A percentile compares a stretch with the other conserved stretches of the same genome.
Conservation (phyloP, 2,329 filamentous ascomycete genomes). For the Pseudogymnoascus sp. region DNA sequence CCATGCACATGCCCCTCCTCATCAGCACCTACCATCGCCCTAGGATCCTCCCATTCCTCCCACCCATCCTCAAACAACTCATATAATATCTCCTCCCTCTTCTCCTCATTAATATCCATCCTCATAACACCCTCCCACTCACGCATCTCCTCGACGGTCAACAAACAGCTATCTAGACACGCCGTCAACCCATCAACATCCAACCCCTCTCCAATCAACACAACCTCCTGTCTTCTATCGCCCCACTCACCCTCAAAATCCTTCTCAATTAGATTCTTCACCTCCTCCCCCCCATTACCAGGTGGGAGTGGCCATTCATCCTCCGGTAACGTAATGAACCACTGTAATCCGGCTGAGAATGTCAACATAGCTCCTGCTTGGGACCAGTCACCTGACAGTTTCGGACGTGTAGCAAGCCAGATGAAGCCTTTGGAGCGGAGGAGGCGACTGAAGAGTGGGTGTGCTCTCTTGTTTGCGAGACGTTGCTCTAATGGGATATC, state of each 20-base stretch:
- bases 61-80: background rate
- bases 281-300: background rate
- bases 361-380: constrained; percentile 38
- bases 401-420: constrained; percentile 35
- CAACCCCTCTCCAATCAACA: constrained; percentile 64
- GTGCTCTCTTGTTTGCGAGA: constrained; percentile 31
- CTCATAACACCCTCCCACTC: constrained; percentile 47
- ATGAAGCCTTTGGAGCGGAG: constrained; percentile 38
- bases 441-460: constrained; percentile 31
- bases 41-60: background rate
- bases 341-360: constrained; percentile 11
- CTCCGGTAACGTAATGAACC: constrained; percentile 10
- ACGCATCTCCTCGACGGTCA: constrained; percentile 52
- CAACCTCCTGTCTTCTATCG: constrained; percentile 62
- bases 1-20: background rate
- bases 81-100: background rate
- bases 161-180: constrained; percentile 51
- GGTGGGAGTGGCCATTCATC: background rate
- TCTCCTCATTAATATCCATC: constrained; percentile 9
- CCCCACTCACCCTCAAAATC: constrained; percentile 43
- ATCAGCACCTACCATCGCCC: background rate
- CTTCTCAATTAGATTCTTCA: background rate
- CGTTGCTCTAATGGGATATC: constrained; percentile 25
- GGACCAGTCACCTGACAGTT: constrained; percentile 36
- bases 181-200: constrained; percentile 42